Evolutionary conservation across 441 rosid species (phyloP), one percentile per base, ranked within the genome.

Genomic region (Pelargonium australe): DNA sequence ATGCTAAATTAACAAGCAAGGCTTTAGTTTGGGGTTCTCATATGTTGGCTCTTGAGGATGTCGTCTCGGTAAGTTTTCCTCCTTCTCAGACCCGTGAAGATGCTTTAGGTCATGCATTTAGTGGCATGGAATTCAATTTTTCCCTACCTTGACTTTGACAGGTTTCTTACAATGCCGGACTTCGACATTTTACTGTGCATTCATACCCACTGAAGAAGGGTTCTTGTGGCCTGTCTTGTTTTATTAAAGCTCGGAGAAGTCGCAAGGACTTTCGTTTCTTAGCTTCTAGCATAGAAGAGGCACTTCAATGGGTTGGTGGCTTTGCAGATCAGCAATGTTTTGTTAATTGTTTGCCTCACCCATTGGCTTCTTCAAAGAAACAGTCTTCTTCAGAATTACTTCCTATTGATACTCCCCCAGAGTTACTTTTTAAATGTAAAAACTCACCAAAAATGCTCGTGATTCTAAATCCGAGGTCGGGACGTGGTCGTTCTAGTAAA

Each of bases 301-400:
- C 99, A 40, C 85, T 92, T 77, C 96, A 89, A 57, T 95, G 99
- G 99, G 99, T 95, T 68, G 98, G 97, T 71, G 91, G 89, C 67
- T 95, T 95, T 79, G 99, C 89, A 28, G 98, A 95, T 84, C 98
- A 86, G 76, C 95, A 95, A 43, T 95, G 96, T 70, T 95, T 84
- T 72, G 85, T 95, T 67, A 95, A 95, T 82, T 90, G 89, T 77
- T 83, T 95, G 84, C 96, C 98, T 40, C 98, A 92, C 74, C 98
- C 99, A 58, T 68, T 95, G 83, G 87, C 76, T 79, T 89, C 96
- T 73, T 92, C 98, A 41, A 95, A 95, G 83, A 95, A 95, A 82
- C 91, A 90, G 76, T 86, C 89, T 78, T 92, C 99, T 14, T 87
- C 97, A 63, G 99, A 89, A 72, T 79, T 90, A 67, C 81, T 90